phyloP scores from a whole-genome alignment of 495 filamentous ascomycete species.

The Monascus purpureus region DNA sequence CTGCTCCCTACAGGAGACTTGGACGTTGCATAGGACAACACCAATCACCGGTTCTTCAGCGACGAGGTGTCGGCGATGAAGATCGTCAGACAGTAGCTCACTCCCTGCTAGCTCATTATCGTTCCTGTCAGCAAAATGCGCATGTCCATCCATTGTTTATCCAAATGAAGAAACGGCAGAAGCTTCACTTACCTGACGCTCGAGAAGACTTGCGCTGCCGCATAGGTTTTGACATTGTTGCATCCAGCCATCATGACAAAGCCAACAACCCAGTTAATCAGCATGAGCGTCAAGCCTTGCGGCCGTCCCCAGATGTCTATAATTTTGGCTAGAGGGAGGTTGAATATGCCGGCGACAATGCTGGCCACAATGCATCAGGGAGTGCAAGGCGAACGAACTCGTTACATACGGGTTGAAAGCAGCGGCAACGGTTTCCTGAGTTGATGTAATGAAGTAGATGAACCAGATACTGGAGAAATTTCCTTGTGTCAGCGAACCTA shows the following conservation, averaged over 20 bases:
- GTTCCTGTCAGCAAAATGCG: no score
- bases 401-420: constrained; percentile 10
- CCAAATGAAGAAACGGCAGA: no score
- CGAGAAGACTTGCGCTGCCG: constrained; percentile 38
- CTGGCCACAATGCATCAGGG: constrained; percentile 18
- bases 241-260: constrained; percentile 37
- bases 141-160: no score
- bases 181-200: no score
- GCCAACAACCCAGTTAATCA: constrained; percentile 21
- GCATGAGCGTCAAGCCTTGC: constrained; percentile 33
- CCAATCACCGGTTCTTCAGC: constrained; percentile 41
- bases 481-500: no score
- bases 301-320: constrained; percentile 50
- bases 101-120: constrained; percentile 33
- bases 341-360: constrained; percentile 44
- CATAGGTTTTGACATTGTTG: constrained; percentile 29
- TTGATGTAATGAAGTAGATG: constrained; percentile 6
- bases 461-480: constrained; percentile 5
- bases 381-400: constrained; percentile 17
- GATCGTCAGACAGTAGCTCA: constrained; percentile 36
- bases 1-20: constrained; percentile 29
- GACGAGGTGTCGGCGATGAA: constrained; percentile 48
- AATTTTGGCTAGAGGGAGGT: constrained; percentile 52
- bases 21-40: constrained; percentile 38
- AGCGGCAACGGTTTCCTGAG: constrained; percentile 3